phyloP scores from a whole-genome alignment of 768 basidiomycete species.

The Boletus sp. region DNA sequence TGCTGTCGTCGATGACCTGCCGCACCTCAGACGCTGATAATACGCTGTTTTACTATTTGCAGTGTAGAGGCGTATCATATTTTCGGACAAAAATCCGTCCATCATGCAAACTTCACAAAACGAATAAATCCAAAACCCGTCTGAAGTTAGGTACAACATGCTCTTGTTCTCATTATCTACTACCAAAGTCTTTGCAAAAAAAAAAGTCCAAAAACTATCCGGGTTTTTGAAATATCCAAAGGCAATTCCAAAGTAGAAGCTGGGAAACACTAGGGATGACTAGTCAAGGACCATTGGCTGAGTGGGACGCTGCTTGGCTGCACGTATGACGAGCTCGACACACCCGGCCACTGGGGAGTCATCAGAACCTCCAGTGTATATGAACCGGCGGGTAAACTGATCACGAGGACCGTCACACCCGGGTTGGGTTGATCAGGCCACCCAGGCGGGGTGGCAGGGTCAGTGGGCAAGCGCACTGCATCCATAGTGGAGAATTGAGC shows the following conservation, averaged over 20 bases:
- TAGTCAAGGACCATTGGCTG: slow-evolving; percentile 72
- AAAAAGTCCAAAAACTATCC: slow-evolving; percentile 1
- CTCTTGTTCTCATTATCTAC: neutral
- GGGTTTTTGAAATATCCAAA: neutral
- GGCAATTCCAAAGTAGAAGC: neutral
- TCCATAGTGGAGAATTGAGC: slow-evolving; percentile 57
- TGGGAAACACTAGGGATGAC: slow-evolving; percentile 48
- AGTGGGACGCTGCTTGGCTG: slow-evolving; percentile 72
- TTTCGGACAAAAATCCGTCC: slow-evolving; percentile 5
- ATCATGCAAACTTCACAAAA: neutral
- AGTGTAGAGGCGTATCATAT: too few species aligned
- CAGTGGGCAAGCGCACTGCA: slow-evolving; percentile 56
- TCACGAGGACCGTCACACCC: slow-evolving; percentile 75
- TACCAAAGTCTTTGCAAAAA: slow-evolving; percentile 10
- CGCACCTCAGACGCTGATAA: too few species aligned
- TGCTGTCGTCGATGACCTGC: too few species aligned
- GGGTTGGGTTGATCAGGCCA: slow-evolving; percentile 71
- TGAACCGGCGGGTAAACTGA: slow-evolving; percentile 62
- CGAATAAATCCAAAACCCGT: neutral
- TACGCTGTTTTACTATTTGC: too few species aligned
- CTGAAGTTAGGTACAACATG: slow-evolving; percentile 5
- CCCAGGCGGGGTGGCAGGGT: slow-evolving; percentile 61
- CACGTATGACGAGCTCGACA: slow-evolving; percentile 57
- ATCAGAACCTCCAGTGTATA: slow-evolving; percentile 84
- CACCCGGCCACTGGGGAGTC: slow-evolving; percentile 88